A percentile compares a stretch with the other conserved stretches of the same genome.
Conservation (phyloP, 2,329 filamentous ascomycete species). For the Aspergillus fischeri region DNA sequence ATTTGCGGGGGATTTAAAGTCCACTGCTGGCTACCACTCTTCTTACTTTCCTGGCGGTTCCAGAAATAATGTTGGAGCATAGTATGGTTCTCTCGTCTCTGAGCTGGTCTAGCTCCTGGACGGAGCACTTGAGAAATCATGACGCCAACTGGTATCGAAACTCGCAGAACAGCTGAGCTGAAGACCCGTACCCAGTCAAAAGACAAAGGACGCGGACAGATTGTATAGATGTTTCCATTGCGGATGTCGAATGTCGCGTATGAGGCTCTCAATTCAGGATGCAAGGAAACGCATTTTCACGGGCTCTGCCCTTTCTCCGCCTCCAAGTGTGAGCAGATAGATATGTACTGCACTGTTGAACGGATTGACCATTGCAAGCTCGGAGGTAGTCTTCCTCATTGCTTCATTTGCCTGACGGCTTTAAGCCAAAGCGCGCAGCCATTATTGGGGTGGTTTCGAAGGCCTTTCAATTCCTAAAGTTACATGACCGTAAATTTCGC, state of each 20-base stretch:
- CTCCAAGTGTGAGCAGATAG: neutral
- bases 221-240: neutral
- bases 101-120: neutral
- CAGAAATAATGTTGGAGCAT: neutral
- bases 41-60: neutral
- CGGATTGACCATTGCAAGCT: neutral
- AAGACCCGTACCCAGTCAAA: neutral
- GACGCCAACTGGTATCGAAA: neutral
- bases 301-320: too few relatives aligned
- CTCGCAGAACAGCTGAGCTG: neutral
- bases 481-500: neutral
- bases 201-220: neutral
- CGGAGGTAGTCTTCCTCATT: neutral
- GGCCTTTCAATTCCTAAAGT: neutral
- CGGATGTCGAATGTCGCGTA: neutral
- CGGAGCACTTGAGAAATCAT: neutral
- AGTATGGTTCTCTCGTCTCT: neutral
- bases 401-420: neutral
- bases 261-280: neutral
- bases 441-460: neutral
- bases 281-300: neutral
- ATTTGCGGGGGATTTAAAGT: neutral
- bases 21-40: neutral
- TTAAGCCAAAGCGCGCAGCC: neutral
- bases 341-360: neutral